These are phyloP conservation scores for Claviceps pazoutovae DNA, from an alignment of 2,329 filamentous ascomycete genomes.

Conservation along the genomic window DNA sequence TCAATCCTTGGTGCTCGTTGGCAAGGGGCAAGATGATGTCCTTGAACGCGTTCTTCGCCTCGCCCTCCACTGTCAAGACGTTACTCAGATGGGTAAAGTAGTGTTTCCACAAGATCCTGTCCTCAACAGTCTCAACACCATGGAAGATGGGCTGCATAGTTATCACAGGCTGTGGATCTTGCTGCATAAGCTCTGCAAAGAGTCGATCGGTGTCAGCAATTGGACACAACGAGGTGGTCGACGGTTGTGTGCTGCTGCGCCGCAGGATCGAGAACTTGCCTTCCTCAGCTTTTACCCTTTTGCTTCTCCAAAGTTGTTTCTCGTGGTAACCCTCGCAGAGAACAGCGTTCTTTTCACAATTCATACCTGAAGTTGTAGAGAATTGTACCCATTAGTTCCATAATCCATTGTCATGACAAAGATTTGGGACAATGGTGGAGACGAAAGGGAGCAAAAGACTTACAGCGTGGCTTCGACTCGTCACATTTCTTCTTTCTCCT, in stretches of 20 bases:
- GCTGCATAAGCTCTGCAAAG: slow-evolving; percentile 32
- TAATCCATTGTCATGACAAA: too few relatives aligned
- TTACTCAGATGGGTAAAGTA: slow-evolving; percentile 69
- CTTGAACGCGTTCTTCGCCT: slow-evolving; percentile 73
- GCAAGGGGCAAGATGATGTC: slow-evolving; percentile 74
- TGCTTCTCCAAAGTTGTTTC: slow-evolving; percentile 77
- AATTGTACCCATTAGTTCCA: background rate
- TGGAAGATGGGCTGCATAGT: slow-evolving; percentile 56
- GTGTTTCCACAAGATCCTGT: slow-evolving; percentile 69
- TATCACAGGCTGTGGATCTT: slow-evolving; percentile 36
- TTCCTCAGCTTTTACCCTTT: slow-evolving; percentile 62
- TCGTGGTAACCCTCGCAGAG: slow-evolving; percentile 83
- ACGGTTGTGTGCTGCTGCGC: background rate
- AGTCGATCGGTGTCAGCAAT: background rate
- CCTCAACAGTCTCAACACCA: slow-evolving; percentile 67
- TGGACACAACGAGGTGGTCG: background rate
- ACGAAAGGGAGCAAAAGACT: slow-evolving; percentile 1
- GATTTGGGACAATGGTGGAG: background rate
- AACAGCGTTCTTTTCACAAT: slow-evolving; percentile 87
- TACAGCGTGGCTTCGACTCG: slow-evolving; percentile 53
- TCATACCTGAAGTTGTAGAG: slow-evolving; percentile 43
- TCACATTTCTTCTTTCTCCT: slow-evolving; percentile 62
- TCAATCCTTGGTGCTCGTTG: slow-evolving; percentile 63
- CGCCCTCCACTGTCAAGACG: slow-evolving; percentile 69
- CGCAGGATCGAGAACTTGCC: slow-evolving; percentile 24